Evolutionary conservation across 352 stramenopile species (phyloP).

Genomic region (Pythium sukuiense): DNA sequence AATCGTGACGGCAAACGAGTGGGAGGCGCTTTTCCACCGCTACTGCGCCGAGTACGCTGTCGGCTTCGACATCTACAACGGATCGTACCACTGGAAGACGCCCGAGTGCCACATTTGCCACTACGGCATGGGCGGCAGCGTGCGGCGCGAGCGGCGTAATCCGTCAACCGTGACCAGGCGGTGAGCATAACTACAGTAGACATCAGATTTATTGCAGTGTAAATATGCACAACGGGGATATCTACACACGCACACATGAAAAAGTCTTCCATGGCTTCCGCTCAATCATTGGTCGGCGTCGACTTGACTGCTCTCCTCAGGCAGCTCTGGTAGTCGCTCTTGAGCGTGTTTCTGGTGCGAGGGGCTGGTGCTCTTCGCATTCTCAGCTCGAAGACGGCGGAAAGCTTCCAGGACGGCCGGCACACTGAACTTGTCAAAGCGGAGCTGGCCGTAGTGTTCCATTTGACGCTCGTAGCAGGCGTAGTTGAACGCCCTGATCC

Average conservation of each 20-base stretch:
- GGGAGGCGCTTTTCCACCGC: slow-evolving; percentile 75
- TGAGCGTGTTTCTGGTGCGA: not conserved
- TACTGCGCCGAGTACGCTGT: slow-evolving; percentile 84
- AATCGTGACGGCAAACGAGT: slow-evolving; percentile 80
- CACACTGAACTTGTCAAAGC: slow-evolving; percentile 48
- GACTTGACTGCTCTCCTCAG: slow-evolving; percentile 26
- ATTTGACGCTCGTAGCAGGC: slow-evolving; percentile 54
- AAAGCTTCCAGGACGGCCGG: slow-evolving; percentile 56
- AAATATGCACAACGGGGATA: not conserved
- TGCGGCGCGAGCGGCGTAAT: slow-evolving; percentile 42
- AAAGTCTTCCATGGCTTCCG: not conserved
- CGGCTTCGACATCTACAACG: slow-evolving; percentile 76
- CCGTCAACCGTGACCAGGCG: slow-evolving; percentile 22
- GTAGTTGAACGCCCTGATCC: slow-evolving; percentile 57
- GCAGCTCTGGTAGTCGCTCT: slow-evolving; percentile 28
- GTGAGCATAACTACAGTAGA: not conserved
- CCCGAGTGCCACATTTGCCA: slow-evolving; percentile 80
- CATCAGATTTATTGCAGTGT: not conserved
- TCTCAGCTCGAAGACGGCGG: slow-evolving; percentile 33
- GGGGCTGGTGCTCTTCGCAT: not conserved
- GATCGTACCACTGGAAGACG: slow-evolving; percentile 83
- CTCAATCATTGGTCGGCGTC: slow-evolving; percentile 15
- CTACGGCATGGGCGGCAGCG: slow-evolving; percentile 60
- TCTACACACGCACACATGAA: slow-evolving; percentile 7
- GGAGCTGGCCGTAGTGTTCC: slow-evolving; percentile 38